A percentile compares a stretch with the other conserved stretches of the same genome.
phyloP scores from a whole-genome alignment of 2,329 filamentous ascomycete genomes.

The Scedosporium apiospermum region DNA sequence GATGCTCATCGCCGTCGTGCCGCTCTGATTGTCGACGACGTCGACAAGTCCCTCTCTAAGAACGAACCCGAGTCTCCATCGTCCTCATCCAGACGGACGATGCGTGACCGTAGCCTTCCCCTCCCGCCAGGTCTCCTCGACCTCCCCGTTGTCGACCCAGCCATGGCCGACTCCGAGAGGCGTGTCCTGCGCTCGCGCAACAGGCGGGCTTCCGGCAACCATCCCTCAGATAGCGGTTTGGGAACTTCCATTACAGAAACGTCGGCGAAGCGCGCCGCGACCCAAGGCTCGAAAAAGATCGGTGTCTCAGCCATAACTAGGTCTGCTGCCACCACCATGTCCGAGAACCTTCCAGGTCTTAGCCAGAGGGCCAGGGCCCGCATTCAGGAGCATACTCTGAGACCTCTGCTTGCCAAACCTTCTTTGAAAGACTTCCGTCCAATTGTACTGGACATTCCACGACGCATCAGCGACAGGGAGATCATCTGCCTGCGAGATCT shows the following conservation, averaged over 20 bases:
- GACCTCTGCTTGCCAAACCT: slow-evolving; percentile 65
- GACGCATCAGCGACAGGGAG: slow-evolving; percentile 71
- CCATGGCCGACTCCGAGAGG: slow-evolving; percentile 36
- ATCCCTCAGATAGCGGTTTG: slow-evolving; percentile 79
- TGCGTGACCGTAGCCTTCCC: slow-evolving; percentile 48
- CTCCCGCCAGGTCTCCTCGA: slow-evolving; percentile 49
- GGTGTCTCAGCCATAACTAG: slow-evolving; percentile 51
- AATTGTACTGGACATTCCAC: slow-evolving; percentile 68
- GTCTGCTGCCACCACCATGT: slow-evolving; percentile 37
- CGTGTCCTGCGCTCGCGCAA: slow-evolving; percentile 44
- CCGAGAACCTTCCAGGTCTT: slow-evolving; percentile 48
- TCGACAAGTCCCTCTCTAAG: slow-evolving; percentile 51
- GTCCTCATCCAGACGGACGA: slow-evolving; percentile 21
- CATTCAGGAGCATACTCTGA: slow-evolving; percentile 70
- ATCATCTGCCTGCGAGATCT: slow-evolving; percentile 88
- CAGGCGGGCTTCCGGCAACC: slow-evolving; percentile 50
- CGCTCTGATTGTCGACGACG: slow-evolving; percentile 53
- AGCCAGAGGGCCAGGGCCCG: slow-evolving; percentile 62
- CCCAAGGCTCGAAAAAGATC: slow-evolving; percentile 30
- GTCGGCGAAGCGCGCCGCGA: slow-evolving; percentile 36
- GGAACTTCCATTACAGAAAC: slow-evolving; percentile 69
- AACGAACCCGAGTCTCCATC: slow-evolving; percentile 18
- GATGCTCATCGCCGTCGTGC: slow-evolving; percentile 60
- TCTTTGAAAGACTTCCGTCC: slow-evolving; percentile 71
- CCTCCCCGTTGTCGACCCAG: slow-evolving; percentile 41